phyloP scores from a whole-genome alignment of 108 stramenopile species.

The Nannochloropsis granulata region DNA sequence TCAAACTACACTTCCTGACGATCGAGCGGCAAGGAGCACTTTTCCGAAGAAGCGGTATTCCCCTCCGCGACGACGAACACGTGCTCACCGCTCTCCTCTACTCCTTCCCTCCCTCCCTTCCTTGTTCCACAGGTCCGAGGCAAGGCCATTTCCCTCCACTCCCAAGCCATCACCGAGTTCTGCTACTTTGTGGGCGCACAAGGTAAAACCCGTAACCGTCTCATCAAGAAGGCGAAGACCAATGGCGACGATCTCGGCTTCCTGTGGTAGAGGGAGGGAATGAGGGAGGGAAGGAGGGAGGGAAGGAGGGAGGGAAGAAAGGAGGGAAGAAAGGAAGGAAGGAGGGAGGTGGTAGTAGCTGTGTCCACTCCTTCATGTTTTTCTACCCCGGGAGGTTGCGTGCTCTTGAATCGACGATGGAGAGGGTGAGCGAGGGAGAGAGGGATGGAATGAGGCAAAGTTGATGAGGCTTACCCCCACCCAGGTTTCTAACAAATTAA shows the following conservation, averaged over 20 bases:
- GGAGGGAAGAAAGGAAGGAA: too few species aligned
- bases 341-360: not conserved
- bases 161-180: conserved; percentile 77
- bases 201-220: conserved; percentile 6
- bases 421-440: not conserved
- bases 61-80: not conserved
- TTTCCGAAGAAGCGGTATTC: not conserved
- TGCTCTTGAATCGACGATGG: too few species aligned
- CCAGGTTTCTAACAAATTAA: too few species aligned
- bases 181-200: conserved; percentile 68
- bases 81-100: too few species aligned
- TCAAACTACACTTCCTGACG: not conserved
- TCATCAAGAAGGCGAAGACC: conserved; percentile 79
- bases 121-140: not conserved
- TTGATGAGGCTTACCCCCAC: not conserved
- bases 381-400: too few species aligned
- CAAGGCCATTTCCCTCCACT: conserved; percentile 60
- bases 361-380: not conserved
- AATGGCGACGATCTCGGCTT: conserved; percentile 90
- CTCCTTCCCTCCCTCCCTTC: not conserved
- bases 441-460: not conserved
- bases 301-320: not conserved
- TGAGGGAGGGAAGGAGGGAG: not conserved
- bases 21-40: conserved; percentile 1
- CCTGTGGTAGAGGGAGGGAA: conserved; percentile 54